These are phyloP conservation scores for Coleophoma cylindrospora DNA, from an alignment of 2,329 filamentous ascomycete genomes.

Conservation along the genomic window DNA sequence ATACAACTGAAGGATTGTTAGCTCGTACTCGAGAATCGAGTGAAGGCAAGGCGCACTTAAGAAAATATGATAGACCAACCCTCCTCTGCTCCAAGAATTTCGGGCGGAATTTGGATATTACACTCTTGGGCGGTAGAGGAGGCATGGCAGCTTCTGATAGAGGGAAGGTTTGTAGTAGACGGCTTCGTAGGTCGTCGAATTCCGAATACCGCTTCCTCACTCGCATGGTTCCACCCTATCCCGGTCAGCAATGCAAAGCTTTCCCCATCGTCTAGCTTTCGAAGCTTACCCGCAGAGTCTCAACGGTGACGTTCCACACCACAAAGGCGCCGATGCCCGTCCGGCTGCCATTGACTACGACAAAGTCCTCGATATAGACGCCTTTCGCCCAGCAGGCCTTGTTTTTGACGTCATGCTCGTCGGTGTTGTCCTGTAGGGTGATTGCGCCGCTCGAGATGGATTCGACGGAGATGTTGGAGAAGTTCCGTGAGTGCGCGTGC, in stretches of 20 bases:
- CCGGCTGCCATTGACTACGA: constrained; percentile 37
- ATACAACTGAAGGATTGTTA: constrained; percentile 60
- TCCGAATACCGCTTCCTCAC: constrained; percentile 81
- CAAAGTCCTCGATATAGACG: constrained; percentile 53
- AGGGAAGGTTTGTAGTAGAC: constrained; percentile 76
- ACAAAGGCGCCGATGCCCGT: constrained; percentile 72
- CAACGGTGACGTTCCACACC: constrained; percentile 86
- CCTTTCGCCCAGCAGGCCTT: constrained; percentile 61
- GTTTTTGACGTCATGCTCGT: constrained; percentile 43
- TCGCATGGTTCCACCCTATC: constrained; percentile 55
- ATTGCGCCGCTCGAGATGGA: constrained; percentile 49
- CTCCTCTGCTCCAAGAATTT: constrained; percentile 82
- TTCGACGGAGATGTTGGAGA: constrained; percentile 41
- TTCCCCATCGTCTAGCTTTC: not conserved
- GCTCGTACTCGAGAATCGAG: not conserved
- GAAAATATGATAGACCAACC: constrained; percentile 81
- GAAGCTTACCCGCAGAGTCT: constrained; percentile 70
- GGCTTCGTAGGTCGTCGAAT: constrained; percentile 76
- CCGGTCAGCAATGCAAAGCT: constrained; percentile 5
- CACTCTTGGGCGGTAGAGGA: constrained; percentile 83
- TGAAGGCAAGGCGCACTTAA: constrained; percentile 62
- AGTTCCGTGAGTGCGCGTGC: constrained; percentile 22
- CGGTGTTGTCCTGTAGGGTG: constrained; percentile 53
- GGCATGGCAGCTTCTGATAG: constrained; percentile 81
- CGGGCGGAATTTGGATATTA: constrained; percentile 80